Percentiles rank a stretch among this genome's conserved stretches.
Evolutionary conservation across 2,329 filamentous ascomycete genomes (phyloP).

Genomic region (Pseudocercospora cruenta): DNA sequence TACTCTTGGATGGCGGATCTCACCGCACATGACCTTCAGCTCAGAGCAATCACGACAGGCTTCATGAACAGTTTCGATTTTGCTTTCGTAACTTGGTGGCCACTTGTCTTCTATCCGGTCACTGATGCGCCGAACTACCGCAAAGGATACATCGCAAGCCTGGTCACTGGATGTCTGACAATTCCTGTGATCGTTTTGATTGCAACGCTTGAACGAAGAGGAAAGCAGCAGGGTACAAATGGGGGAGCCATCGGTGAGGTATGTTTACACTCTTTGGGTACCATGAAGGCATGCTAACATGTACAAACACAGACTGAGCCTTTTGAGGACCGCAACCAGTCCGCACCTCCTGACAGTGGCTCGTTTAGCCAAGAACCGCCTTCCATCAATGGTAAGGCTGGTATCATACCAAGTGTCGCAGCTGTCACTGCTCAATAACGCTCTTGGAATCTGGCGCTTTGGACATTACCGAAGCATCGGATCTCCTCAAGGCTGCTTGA

Average conservation of each 20-base stretch:
- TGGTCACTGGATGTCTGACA: constrained; percentile 24
- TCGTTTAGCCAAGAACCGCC: background rate
- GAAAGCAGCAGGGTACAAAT: constrained; percentile 12
- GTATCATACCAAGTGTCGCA: background rate
- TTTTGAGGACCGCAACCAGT: background rate
- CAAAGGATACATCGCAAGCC: constrained; percentile 29
- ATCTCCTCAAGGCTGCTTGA: too few species aligned
- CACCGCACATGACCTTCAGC: constrained; percentile 45
- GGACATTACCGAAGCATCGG: too few species aligned
- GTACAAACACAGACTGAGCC: background rate
- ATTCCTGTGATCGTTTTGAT: constrained; percentile 23
- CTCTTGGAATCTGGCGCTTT: background rate
- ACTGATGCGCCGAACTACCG: constrained; percentile 30
- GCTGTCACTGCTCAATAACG: background rate
- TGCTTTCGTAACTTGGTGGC: constrained; percentile 28
- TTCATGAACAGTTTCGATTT: constrained; percentile 30
- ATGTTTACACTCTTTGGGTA: too few species aligned
- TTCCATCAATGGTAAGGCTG: background rate
- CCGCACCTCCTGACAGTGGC: background rate
- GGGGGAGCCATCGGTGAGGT: constrained; percentile 8
- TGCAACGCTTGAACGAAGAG: constrained; percentile 17
- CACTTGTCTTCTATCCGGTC: constrained; percentile 27
- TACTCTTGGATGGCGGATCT: constrained; percentile 54
- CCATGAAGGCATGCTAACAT: background rate
- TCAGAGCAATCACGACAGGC: constrained; percentile 49